Percentiles rank a stretch among this genome's conserved stretches.
Evolutionary conservation across 306 rosid species (phyloP).

Genomic region (Argentina anserina): DNA sequence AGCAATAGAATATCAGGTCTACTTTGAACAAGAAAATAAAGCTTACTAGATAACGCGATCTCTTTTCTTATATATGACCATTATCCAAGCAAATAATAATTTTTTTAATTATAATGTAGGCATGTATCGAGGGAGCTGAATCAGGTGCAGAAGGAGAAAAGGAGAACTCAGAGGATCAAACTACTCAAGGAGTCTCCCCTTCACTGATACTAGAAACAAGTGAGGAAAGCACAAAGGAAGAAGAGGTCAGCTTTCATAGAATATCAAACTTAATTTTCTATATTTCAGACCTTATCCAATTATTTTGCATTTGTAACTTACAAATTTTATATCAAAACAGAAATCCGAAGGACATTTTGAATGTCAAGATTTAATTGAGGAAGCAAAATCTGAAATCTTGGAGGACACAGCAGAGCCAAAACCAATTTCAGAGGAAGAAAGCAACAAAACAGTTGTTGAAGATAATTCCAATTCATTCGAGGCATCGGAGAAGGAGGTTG

Average conservation of each 20-base stretch:
- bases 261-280: conserved; percentile 5
- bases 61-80: background rate
- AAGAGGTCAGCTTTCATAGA: conserved; percentile 23
- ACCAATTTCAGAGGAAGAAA: conserved; percentile 20
- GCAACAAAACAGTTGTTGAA: conserved; percentile 5
- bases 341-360: conserved; percentile 11
- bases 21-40: background rate
- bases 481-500: conserved; percentile 9
- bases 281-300: background rate
- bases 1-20: conserved; percentile 24
- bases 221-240: conserved; percentile 18
- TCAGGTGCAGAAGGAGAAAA: conserved; percentile 10
- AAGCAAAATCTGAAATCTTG: conserved; percentile 8
- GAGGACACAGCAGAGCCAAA: conserved; percentile 19
- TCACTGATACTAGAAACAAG: background rate
- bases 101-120: background rate
- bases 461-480: background rate
- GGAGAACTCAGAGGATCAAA: conserved; percentile 13
- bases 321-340: conserved; percentile 20
- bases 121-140: conserved; percentile 3
- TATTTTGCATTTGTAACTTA: background rate
- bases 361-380: conserved; percentile 20
- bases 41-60: background rate
- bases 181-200: conserved; percentile 19
- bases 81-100: background rate